Evolutionary conservation across 257 asterid genomes (phyloP), one percentile per base, ranked within the genome.

Genomic region (Lycium barbarum): DNA sequence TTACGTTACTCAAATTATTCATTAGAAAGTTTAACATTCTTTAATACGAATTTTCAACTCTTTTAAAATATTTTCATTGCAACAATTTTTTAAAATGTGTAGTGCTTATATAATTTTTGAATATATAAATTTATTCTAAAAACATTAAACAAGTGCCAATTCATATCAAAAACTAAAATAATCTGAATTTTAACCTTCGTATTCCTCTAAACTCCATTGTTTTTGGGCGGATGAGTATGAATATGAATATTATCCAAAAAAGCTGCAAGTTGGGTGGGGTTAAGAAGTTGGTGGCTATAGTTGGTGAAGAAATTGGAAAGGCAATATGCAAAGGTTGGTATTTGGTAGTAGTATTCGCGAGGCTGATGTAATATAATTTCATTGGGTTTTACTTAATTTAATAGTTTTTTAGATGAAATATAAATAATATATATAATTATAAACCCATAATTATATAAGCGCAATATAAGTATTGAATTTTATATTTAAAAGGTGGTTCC

Each of bases 211-310:
- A 14, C 61, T 55, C 61, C 61, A 13, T 14, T 55, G 7, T 55
- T 55, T 55, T 14, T 0, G 61, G 1, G 17, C 4, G 45, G 45
- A 2, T 0, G 14, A 53, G 57, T 12, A 3, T 54, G 61, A 55
- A 4, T 55, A 55, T 55, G 13, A 55, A 55, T 55, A 14, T 40
- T 40, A 40, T 40, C 45, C 4, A 6, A 40, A 6, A 40, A 55
- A 55, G n/a, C 17, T 55, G 26, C 65, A 58, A n/a, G 65, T 8
- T 7, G 53, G 76, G 66, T 53, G 80, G 74, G 26, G 86, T 36
- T 66, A 82, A 54, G 66, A 66, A 83, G 90, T 88, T 89, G 92
- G 87, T 89, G 89, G 89, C 74, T 53, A 68, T 49, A 81, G 93
- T 86, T 84, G 92, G 90, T 83, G 85, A 85, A 82, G 26, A 7